These are phyloP conservation scores for Erythrophleum fordii DNA, from an alignment of 306 rosid species.

Conservation along the genomic window DNA sequence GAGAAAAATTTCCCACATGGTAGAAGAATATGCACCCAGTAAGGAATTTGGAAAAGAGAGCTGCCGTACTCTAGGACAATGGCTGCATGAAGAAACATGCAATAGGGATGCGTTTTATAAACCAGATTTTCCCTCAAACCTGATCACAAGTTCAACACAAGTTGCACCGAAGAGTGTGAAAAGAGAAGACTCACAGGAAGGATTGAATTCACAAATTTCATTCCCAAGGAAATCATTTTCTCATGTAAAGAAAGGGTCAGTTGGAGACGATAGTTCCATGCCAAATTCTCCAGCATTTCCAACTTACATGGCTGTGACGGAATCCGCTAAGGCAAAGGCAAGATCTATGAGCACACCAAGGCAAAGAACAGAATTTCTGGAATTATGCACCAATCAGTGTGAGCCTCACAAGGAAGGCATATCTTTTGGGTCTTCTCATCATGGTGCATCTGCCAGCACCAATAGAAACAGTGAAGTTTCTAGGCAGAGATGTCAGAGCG, in stretches of 20 bases:
- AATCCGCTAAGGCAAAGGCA: conserved; percentile 67
- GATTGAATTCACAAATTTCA: conserved; percentile 39
- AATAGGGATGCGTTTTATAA: conserved; percentile 31
- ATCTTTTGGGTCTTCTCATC: conserved; percentile 51
- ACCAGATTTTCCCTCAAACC: not conserved
- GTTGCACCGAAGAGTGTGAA: conserved; percentile 26
- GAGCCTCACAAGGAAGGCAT: conserved; percentile 34
- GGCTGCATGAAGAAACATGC: conserved; percentile 49
- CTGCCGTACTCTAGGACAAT: conserved; percentile 48
- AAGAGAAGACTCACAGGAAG: conserved; percentile 43
- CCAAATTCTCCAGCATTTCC: conserved; percentile 64
- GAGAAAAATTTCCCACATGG: conserved; percentile 51
- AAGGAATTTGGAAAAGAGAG: conserved; percentile 46
- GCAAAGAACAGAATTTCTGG: conserved; percentile 56
- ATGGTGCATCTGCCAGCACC: conserved; percentile 40
- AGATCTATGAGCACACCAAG: conserved; percentile 74
- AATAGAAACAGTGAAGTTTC: conserved; percentile 21
- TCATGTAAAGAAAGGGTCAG: conserved; percentile 46
- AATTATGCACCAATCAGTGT: conserved; percentile 41
- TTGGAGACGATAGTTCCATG: conserved; percentile 44
- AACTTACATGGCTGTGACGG: conserved; percentile 64
- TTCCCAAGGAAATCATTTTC: conserved; percentile 68
- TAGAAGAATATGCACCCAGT: conserved; percentile 47
- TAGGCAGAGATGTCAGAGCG: conserved; percentile 22
- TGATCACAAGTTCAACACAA: conserved; percentile 26